Evolutionary conservation across 306 rosid species (phyloP).

Genomic region (Pyrus bretschneideri): DNA sequence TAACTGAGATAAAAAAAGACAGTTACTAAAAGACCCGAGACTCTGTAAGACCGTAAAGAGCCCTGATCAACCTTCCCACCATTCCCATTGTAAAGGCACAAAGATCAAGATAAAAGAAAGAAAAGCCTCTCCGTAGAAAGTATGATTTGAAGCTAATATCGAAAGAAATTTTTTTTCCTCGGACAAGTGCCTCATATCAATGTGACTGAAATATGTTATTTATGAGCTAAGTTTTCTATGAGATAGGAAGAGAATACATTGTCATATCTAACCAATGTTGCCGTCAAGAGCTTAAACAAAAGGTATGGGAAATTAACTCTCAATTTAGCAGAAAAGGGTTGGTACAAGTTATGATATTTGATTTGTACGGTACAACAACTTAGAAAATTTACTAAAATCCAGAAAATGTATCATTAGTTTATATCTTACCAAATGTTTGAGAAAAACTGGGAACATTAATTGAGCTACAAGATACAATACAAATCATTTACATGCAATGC

Average conservation of each 20-base stretch:
- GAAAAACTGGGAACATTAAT: background rate
- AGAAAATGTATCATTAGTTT: conserved; percentile 4
- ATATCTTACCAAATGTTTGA: conserved; percentile 1
- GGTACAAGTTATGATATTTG: background rate
- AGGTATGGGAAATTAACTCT: background rate
- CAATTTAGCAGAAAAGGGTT: background rate
- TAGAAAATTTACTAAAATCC: conserved; percentile 6
- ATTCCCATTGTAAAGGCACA: background rate
- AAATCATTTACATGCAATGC: background rate
- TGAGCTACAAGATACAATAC: conserved; percentile 14
- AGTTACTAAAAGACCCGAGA: background rate
- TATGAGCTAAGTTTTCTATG: background rate
- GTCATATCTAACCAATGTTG: background rate
- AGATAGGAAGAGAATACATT: background rate
- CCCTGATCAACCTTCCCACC: background rate
- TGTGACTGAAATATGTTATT: background rate
- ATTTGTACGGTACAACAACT: background rate
- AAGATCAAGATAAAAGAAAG: background rate
- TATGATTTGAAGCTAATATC: background rate
- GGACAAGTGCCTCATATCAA: background rate
- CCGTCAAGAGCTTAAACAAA: background rate
- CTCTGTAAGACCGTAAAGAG: background rate
- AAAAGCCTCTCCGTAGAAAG: background rate
- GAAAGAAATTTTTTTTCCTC: background rate
- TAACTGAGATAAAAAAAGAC: background rate